Evolutionary conservation across 176 grass and related monocot genomes (phyloP).

Genomic region (Cymbopogon citratus): DNA sequence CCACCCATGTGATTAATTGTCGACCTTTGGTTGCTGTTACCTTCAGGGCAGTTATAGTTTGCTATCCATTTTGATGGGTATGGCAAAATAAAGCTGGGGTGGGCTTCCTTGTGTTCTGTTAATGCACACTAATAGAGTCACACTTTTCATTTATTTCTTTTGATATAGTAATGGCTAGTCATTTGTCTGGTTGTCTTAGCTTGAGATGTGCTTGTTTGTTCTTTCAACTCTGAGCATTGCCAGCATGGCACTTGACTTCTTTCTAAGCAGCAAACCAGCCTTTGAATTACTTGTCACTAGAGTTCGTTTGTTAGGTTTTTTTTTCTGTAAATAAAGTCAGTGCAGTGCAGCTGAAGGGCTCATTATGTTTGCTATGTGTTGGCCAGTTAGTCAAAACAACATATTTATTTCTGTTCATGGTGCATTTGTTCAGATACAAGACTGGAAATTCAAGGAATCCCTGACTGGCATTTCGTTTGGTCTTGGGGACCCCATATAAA

Average conservation of each 20-base stretch:
- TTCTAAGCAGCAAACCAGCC: not conserved
- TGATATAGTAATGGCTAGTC: not conserved
- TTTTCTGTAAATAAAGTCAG: not conserved
- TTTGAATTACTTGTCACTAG: not conserved
- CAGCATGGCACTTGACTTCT: not conserved
- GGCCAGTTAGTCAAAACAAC: not conserved
- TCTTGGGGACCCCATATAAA: not conserved
- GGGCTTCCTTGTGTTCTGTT: not conserved
- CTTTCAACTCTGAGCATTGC: not conserved
- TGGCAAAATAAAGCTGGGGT: not conserved
- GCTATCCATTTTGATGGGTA: not conserved
- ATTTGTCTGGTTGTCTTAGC: not conserved
- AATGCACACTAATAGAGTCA: not conserved
- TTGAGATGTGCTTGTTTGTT: not conserved
- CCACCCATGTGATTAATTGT: not conserved
- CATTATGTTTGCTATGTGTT: not conserved
- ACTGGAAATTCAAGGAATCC: constrained; percentile 8
- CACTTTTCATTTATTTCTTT: not conserved
- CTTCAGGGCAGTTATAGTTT: not conserved
- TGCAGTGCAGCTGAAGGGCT: not conserved
- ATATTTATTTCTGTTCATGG: constrained; percentile 11
- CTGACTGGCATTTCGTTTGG: not conserved
- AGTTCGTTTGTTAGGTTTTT: not conserved
- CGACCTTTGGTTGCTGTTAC: not conserved
- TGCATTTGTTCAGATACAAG: constrained; percentile 16